phyloP scores from a whole-genome alignment of 345 rosid genomes.

The Garcia nutans region DNA sequence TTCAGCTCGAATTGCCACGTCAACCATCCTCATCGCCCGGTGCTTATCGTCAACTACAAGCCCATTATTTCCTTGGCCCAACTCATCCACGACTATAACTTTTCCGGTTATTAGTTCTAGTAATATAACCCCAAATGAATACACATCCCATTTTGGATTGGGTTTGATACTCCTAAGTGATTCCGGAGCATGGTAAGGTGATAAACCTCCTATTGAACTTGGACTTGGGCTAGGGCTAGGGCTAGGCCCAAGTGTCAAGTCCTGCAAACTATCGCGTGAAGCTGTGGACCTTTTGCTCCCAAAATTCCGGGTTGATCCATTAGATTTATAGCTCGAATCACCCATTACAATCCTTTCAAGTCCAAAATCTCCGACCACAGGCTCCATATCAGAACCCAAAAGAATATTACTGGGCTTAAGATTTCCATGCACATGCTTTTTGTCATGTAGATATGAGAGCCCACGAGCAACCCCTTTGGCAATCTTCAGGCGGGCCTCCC shows the following conservation, averaged over 20 bases:
- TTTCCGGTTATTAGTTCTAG: constrained; percentile 84
- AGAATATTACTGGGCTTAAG: constrained; percentile 88
- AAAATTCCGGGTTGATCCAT: constrained; percentile 66
- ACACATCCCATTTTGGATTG: constrained; percentile 87
- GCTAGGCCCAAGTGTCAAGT: constrained; percentile 47
- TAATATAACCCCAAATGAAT: constrained; percentile 71
- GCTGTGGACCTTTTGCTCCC: constrained; percentile 77
- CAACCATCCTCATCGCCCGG: constrained; percentile 68
- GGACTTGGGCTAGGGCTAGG: constrained; percentile 90
- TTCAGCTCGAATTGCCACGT: constrained; percentile 64
- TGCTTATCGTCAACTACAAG: constrained; percentile 57
- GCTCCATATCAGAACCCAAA: constrained; percentile 71
- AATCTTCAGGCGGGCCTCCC: constrained; percentile 86
- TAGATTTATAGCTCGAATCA: constrained; percentile 55
- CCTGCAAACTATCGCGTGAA: constrained; percentile 55
- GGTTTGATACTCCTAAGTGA: constrained; percentile 81
- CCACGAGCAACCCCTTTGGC: constrained; percentile 82
- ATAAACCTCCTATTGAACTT: constrained; percentile 55
- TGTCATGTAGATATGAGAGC: constrained; percentile 75
- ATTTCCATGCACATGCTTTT: constrained; percentile 83
- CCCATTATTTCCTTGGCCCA: constrained; percentile 79
- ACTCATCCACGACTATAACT: constrained; percentile 64
- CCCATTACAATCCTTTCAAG: constrained; percentile 70
- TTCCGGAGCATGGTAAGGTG: constrained; percentile 79
- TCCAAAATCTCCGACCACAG: constrained; percentile 82